These are phyloP conservation scores for Diaporthe helianthi DNA, from an alignment of 2,329 filamentous ascomycete species.

Conservation along the genomic window DNA sequence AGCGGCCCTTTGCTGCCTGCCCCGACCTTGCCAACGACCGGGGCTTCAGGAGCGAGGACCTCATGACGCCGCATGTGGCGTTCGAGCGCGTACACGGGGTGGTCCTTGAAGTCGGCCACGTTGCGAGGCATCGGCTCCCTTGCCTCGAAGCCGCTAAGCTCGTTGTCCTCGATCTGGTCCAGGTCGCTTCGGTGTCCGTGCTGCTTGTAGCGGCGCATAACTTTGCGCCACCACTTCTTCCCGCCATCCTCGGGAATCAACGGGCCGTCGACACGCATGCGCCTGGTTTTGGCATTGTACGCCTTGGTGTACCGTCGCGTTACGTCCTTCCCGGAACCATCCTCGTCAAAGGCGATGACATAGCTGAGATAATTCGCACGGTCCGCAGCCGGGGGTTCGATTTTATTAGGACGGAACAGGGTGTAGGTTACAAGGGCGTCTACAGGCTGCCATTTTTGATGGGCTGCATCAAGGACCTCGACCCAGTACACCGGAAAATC, in stretches of 20 bases:
- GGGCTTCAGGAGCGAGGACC: conserved; percentile 74
- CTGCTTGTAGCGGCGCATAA: conserved; percentile 54
- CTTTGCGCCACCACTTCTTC: conserved; percentile 59
- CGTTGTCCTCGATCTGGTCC: conserved; percentile 84
- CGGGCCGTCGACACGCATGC: conserved; percentile 74
- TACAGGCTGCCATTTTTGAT: conserved; percentile 90
- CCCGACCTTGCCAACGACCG: conserved; percentile 78
- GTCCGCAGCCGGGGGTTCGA: conserved; percentile 86
- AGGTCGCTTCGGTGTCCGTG: conserved; percentile 58
- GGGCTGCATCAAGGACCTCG: conserved; percentile 83
- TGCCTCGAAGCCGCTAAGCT: conserved; percentile 73
- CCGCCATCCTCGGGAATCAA: conserved; percentile 43
- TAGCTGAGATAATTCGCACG: conserved; percentile 80
- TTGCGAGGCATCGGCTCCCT: conserved; percentile 86
- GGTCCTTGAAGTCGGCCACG: conserved; percentile 85
- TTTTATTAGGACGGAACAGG: conserved; percentile 74
- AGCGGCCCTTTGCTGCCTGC: conserved; percentile 68
- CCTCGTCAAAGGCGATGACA: conserved; percentile 83
- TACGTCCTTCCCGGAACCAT: conserved; percentile 81
- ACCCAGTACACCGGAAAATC: conserved; percentile 91
- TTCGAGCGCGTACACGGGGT: conserved; percentile 84
- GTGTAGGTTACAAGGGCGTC: conserved; percentile 84
- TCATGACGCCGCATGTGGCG: conserved; percentile 85
- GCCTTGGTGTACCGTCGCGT: conserved; percentile 87
- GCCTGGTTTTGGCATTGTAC: conserved; percentile 89